These are phyloP conservation scores for Osmanthus fragrans DNA, from an alignment of 257 asterid genomes.

Conservation along the genomic window DNA sequence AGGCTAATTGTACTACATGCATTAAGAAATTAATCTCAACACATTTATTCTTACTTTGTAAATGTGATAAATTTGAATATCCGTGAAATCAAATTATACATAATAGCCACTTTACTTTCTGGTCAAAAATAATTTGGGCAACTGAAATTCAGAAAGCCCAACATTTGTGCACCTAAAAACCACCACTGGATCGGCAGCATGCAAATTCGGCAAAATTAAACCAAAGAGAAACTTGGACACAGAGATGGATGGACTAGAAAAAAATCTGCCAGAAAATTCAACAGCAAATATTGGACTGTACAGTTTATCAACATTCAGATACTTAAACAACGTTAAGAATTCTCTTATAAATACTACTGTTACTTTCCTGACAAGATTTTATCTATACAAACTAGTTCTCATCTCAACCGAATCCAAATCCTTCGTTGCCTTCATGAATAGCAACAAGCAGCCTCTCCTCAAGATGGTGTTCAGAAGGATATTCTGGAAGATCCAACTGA, in stretches of 20 bases:
- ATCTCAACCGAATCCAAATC: constrained; percentile 82
- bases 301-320: constrained; percentile 18
- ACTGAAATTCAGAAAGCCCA: background rate
- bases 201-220: background rate
- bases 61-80: too few species aligned
- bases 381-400: background rate
- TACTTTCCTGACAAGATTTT: constrained; percentile 8
- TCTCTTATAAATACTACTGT: background rate
- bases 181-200: background rate
- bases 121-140: background rate
- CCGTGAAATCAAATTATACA: too few species aligned
- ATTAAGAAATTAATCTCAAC: too few species aligned
- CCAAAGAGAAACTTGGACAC: background rate
- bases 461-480: constrained; percentile 78
- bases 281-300: constrained; percentile 25
- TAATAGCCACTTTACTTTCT: too few species aligned
- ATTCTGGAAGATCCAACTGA: constrained; percentile 92
- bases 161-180: background rate
- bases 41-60: too few species aligned
- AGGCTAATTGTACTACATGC: too few species aligned
- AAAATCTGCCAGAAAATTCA: constrained; percentile 24
- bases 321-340: background rate
- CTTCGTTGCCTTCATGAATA: constrained; percentile 90
- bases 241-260: constrained; percentile 1
- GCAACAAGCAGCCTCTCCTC: constrained; percentile 89